phyloP scores from a whole-genome alignment of 495 filamentous ascomycete species.

The Xylaria acuta region DNA sequence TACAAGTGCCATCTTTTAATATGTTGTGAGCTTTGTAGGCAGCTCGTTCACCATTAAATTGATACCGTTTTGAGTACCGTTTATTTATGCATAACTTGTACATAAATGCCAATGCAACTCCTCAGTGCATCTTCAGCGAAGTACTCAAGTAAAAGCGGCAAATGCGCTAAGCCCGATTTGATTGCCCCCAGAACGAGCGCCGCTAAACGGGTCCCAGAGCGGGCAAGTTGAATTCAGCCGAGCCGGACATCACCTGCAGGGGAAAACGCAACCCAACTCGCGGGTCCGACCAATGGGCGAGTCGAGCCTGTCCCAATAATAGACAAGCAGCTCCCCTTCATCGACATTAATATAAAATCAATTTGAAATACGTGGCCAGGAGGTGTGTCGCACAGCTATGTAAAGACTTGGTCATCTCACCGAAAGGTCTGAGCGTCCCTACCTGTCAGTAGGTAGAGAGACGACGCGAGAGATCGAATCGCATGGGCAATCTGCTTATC shows the following conservation, averaged over 20 bases:
- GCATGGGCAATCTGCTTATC: not conserved
- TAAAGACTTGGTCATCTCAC: conserved; percentile 7
- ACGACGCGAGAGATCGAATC: not conserved
- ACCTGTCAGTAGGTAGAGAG: not conserved
- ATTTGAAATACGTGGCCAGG: not conserved
- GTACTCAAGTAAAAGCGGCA: not conserved
- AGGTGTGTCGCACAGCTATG: conserved; percentile 12
- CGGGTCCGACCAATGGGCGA: not conserved
- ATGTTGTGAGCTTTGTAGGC: too few species aligned
- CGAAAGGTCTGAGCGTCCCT: conserved; percentile 5
- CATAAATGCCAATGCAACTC: too few species aligned
- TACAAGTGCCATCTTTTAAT: too few species aligned
- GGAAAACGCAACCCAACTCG: not conserved
- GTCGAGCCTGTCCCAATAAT: not conserved
- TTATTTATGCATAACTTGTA: not conserved
- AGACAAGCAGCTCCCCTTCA: not conserved
- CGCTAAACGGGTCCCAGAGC: not conserved
- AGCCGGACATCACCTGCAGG: not conserved
- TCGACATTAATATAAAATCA: not conserved
- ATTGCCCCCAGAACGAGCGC: not conserved
- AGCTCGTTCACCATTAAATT: not conserved
- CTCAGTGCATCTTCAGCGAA: too few species aligned
- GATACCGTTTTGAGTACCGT: not conserved
- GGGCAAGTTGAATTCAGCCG: conserved; percentile 4
- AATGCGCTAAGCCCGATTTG: not conserved